phyloP scores from a whole-genome alignment of 495 filamentous ascomycete genomes.

The Aspergillus affinis region DNA sequence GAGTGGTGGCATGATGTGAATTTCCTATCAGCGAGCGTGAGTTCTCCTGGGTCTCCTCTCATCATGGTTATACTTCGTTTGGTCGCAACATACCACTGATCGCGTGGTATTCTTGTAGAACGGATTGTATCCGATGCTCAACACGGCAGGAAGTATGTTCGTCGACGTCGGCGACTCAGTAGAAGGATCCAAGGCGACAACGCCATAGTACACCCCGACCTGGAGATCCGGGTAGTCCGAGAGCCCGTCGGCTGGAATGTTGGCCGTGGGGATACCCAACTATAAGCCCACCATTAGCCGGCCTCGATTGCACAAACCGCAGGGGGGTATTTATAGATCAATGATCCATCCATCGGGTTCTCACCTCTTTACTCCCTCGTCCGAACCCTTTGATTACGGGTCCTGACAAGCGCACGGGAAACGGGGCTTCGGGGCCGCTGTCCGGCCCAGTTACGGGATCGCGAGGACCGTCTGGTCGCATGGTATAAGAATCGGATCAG shows the following conservation, averaged over 20 bases:
- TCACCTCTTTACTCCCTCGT: conserved; percentile 82
- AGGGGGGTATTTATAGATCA: neutral
- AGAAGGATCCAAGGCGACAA: conserved; percentile 60
- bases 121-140: conserved; percentile 95
- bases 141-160: conserved; percentile 78
- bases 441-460: conserved; percentile 67
- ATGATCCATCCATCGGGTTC: conserved; percentile 1
- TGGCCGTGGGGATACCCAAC: conserved; percentile 95
- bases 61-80: conserved; percentile 5
- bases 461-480: conserved; percentile 50
- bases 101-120: conserved; percentile 86
- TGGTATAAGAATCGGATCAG: conserved; percentile 13
- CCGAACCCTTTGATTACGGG: conserved; percentile 91
- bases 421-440: conserved; percentile 70
- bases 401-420: conserved; percentile 77
- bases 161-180: conserved; percentile 23
- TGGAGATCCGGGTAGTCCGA: conserved; percentile 68
- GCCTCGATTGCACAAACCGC: conserved; percentile 2
- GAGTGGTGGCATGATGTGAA: conserved; percentile 74
- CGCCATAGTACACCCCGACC: conserved; percentile 91
- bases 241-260: conserved; percentile 80
- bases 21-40: conserved; percentile 52
- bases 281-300: conserved; percentile 29
- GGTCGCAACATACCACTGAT: conserved; percentile 53
- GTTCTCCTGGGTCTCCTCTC: neutral